phyloP scores from a whole-genome alignment of 495 filamentous ascomycete species.

The Hyaloscypha finlandica region DNA sequence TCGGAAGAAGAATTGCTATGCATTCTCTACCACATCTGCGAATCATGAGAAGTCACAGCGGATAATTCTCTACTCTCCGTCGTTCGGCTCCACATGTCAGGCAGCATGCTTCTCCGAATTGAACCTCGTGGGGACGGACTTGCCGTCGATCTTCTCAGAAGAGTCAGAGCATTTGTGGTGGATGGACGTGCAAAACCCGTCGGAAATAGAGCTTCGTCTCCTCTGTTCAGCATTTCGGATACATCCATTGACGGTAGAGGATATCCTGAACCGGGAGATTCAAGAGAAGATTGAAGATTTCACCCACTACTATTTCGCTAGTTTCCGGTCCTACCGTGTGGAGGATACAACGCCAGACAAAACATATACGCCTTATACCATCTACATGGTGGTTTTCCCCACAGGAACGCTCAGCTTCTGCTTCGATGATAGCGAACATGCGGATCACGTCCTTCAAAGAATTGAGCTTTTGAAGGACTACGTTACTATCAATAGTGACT shows the following conservation, averaged over 20 bases:
- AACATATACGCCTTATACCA: conserved; percentile 78
- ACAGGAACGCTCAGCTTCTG: conserved; percentile 91
- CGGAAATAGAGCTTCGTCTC: conserved; percentile 78
- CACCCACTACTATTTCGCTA: conserved; percentile 92
- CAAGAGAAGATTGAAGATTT: conserved; percentile 97
- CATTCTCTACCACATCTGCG: background rate
- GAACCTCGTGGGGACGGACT: background rate
- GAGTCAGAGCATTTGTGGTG: conserved; percentile 78
- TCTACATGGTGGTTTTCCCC: conserved; percentile 95
- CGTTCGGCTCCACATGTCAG: background rate
- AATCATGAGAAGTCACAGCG: background rate
- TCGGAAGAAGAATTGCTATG: background rate
- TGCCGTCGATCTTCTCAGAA: conserved; percentile 6
- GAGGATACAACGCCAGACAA: conserved; percentile 68
- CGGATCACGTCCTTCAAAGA: conserved; percentile 79
- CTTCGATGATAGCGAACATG: conserved; percentile 78
- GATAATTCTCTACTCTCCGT: conserved; percentile 11
- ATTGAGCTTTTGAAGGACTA: conserved; percentile 90
- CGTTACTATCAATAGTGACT: conserved; percentile 85
- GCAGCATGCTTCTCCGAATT: conserved; percentile 4
- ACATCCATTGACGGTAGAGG: conserved; percentile 89
- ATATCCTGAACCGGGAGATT: conserved; percentile 87
- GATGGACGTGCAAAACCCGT: conserved; percentile 87
- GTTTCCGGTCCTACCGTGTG: conserved; percentile 83
- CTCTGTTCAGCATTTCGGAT: conserved; percentile 86